These are phyloP conservation scores for Candida peoriensis DNA, from an alignment of 805 yeast species.

Conservation along the genomic window DNA sequence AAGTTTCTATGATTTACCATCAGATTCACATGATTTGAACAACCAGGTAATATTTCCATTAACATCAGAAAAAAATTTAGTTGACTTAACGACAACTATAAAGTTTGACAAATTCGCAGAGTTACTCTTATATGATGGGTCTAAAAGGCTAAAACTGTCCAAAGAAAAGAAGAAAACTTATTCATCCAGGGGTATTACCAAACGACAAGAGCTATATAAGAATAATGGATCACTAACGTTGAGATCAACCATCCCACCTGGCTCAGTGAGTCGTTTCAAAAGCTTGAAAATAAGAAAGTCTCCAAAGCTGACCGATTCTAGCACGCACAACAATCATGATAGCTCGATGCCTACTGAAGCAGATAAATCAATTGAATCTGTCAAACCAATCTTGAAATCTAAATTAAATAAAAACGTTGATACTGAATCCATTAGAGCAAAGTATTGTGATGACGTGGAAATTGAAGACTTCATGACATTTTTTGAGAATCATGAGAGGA, in stretches of 20 bases:
- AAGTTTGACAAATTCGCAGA: slow-evolving; percentile 25
- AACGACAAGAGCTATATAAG: slow-evolving; percentile 5
- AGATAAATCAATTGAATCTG: slow-evolving; percentile 2
- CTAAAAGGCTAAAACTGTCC: slow-evolving; percentile 27
- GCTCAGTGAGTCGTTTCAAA: not conserved
- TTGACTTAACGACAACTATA: slow-evolving; percentile 8
- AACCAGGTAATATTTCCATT: too few species aligned
- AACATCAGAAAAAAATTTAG: too few species aligned
- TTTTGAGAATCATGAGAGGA: slow-evolving; percentile 32
- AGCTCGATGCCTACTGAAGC: not conserved
- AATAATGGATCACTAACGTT: slow-evolving; percentile 7
- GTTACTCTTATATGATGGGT: slow-evolving; percentile 24
- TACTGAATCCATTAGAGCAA: slow-evolving; percentile 32
- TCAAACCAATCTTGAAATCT: slow-evolving; percentile 34
- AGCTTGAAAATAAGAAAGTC: not conserved
- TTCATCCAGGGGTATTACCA: slow-evolving; percentile 5
- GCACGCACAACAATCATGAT: not conserved
- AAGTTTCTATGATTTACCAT: slow-evolving; percentile 1
- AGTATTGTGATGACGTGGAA: slow-evolving; percentile 33
- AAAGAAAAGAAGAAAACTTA: slow-evolving; percentile 18
- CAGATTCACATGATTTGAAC: not conserved
- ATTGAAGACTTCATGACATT: slow-evolving; percentile 31
- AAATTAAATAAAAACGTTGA: slow-evolving; percentile 29
- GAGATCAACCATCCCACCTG: slow-evolving; percentile 3
- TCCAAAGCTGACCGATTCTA: not conserved